Base-by-base conservation (phyloP, 2,329 filamentous ascomycete genomes). In the Alternaria arborescens region DNA sequence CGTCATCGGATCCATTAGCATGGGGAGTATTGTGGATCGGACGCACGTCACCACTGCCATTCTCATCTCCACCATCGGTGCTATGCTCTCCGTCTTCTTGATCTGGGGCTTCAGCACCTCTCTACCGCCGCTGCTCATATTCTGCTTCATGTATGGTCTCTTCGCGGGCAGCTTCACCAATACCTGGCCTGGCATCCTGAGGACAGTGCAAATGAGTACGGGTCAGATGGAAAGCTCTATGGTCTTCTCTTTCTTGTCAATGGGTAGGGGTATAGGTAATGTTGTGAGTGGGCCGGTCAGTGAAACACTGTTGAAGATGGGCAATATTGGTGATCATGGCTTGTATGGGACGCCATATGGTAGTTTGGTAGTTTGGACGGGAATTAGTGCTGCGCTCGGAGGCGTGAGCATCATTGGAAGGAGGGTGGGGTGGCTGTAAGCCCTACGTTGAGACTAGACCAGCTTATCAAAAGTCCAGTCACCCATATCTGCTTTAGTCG, bases 261-360 rank as follows among this genome's bases (percentile, higher is more conserved):
- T 80, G 4, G 83, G 83, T 0, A 77, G 83, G 16, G 84, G 84
- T 0, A 79, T 86, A 50, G 84, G 84, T 1, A 83, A 81, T 68
- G 78, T 86, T 4, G 77, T 81, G 0, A 80, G 77, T 55, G 84
- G 84, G 2, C 84, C 84, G 0, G 61, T 86, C 43, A 85, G 83
- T 56, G 83, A 85, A 62, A 77, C 71, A 14, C 60, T 84, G 53
- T 60, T 82, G 14, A 62, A 65, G 22, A 66, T 58, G 0, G 69
- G 70, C 2, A 56, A 56, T 7, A 26, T 68, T 11, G 67, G 64
- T 10, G 41, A 38, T 3, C 43, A 32, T 11, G 72, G 75, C 16
- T 72, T 75, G 7, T 83, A 82, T 70, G 80, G 77, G 0, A 79
- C 69, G n/a, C 74, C 71, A 20, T 83, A 80, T 69, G 80, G 81